These are phyloP conservation scores for Thymus quinquecostatus DNA, from an alignment of 257 asterid species.

Conservation along the genomic window DNA sequence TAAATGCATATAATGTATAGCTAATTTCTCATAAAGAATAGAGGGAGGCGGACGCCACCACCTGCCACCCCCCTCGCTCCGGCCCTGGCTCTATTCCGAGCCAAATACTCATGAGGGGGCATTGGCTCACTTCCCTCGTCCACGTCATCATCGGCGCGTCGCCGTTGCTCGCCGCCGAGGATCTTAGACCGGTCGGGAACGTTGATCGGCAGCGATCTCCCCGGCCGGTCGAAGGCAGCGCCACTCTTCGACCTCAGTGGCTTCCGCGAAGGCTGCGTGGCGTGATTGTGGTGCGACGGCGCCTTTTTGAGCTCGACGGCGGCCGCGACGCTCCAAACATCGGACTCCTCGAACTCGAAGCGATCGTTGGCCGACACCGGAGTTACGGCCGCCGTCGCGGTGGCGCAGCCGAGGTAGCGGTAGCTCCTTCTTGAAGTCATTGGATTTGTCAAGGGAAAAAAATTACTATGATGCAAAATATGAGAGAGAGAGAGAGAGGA, in stretches of 20 bases:
- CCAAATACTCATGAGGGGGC: conserved; percentile 39
- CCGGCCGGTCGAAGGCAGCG: neutral
- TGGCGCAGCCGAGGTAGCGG: conserved; percentile 40
- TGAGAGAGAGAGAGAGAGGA: neutral
- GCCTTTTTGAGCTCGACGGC: conserved; percentile 31
- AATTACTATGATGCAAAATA: too few species aligned
- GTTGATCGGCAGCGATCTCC: conserved; percentile 61
- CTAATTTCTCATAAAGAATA: too few species aligned
- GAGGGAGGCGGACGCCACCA: too few species aligned
- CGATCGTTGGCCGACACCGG: conserved; percentile 10
- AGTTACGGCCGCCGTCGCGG: conserved; percentile 24
- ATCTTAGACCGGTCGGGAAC: conserved; percentile 79
- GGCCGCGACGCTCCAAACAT: conserved; percentile 43
- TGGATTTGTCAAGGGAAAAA: neutral
- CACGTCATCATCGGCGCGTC: conserved; percentile 27
- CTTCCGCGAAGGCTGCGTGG: conserved; percentile 33
- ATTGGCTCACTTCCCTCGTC: conserved; percentile 29
- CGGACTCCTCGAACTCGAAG: conserved; percentile 65
- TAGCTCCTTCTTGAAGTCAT: conserved; percentile 53
- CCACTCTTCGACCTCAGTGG: conserved; percentile 29
- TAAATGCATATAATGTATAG: too few species aligned
- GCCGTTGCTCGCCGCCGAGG: conserved; percentile 49
- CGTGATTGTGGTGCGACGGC: neutral
- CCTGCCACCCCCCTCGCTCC: too few species aligned
- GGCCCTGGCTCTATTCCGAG: neutral